These are phyloP conservation scores for Ananas comosus DNA, from an alignment of 176 grass and related monocot genomes.

Conservation along the genomic window DNA sequence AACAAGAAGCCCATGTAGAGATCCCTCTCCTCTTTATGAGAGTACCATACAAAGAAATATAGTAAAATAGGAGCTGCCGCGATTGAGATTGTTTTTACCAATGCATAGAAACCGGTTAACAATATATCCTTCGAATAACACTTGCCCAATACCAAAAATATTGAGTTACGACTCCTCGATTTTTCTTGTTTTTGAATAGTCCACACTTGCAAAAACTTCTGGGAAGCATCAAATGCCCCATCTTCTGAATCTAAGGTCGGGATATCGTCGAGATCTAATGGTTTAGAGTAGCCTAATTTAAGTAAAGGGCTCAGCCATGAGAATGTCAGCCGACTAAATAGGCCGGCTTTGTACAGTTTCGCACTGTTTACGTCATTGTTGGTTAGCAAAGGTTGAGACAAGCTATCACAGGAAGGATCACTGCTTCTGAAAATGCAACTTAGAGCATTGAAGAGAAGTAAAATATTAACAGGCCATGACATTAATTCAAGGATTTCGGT, in stretches of 20 bases:
- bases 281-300: conserved; percentile 49
- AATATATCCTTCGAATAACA: conserved; percentile 54
- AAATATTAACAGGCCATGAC: conserved; percentile 49
- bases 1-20: conserved; percentile 26
- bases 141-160: conserved; percentile 32
- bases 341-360: conserved; percentile 30
- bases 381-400: conserved; percentile 44
- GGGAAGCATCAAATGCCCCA: conserved; percentile 29
- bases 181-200: conserved; percentile 38
- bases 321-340: conserved; percentile 55
- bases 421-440: conserved; percentile 10
- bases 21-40: conserved; percentile 34
- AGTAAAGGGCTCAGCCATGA: conserved; percentile 82
- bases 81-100: conserved; percentile 34
- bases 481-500: conserved; percentile 27
- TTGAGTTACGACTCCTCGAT: conserved; percentile 23
- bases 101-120: conserved; percentile 57
- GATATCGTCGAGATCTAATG: conserved; percentile 52
- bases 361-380: conserved; percentile 21
- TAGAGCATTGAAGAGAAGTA: conserved; percentile 44
- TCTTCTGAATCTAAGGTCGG: conserved; percentile 56
- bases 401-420: background rate
- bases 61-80: conserved; percentile 46
- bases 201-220: conserved; percentile 40
- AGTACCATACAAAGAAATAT: conserved; percentile 63